Percentiles rank a stretch among this genome's conserved stretches.
phyloP scores from a whole-genome alignment of 768 basidiomycete species.

The Favolaschia claudopus region DNA sequence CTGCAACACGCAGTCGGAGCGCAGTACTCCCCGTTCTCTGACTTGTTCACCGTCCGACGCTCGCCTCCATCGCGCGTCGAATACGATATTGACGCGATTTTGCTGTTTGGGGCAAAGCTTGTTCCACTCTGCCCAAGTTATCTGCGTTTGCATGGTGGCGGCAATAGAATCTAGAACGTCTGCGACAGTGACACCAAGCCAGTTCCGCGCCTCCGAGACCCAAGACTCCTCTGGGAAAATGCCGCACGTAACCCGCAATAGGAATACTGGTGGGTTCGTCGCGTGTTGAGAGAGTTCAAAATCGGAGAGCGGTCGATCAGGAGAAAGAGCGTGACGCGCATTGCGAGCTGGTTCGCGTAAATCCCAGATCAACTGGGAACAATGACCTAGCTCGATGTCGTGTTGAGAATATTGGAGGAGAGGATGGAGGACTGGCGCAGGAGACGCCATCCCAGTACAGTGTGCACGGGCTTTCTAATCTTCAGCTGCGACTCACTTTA shows the following conservation, averaged over 20 bases:
- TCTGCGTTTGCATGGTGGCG: conserved; percentile 42
- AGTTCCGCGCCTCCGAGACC: conserved; percentile 49
- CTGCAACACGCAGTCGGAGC: conserved; percentile 57
- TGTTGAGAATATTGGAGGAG: conserved; percentile 50
- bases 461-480: background rate
- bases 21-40: conserved; percentile 50
- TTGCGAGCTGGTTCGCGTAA: conserved; percentile 48
- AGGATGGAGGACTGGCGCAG: conserved; percentile 41
- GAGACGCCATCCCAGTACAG: conserved; percentile 22
- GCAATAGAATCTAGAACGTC: conserved; percentile 60
- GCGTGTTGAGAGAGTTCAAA: conserved; percentile 49
- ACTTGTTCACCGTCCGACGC: conserved; percentile 44
- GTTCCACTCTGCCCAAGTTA: conserved; percentile 54
- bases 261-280: conserved; percentile 48
- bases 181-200: conserved; percentile 56
- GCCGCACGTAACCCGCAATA: conserved; percentile 53
- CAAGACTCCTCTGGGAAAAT: conserved; percentile 50
- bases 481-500: conserved; percentile 8
- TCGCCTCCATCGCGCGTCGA: conserved; percentile 53
- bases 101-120: conserved; percentile 49
- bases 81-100: conserved; percentile 47
- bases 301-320: conserved; percentile 33
- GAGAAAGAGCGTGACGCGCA: conserved; percentile 34
- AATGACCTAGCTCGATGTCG: conserved; percentile 31
- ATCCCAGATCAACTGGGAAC: conserved; percentile 56